These are phyloP conservation scores for Phytophthora aleatoria DNA, from an alignment of 352 stramenopile genomes.

Conservation along the genomic window DNA sequence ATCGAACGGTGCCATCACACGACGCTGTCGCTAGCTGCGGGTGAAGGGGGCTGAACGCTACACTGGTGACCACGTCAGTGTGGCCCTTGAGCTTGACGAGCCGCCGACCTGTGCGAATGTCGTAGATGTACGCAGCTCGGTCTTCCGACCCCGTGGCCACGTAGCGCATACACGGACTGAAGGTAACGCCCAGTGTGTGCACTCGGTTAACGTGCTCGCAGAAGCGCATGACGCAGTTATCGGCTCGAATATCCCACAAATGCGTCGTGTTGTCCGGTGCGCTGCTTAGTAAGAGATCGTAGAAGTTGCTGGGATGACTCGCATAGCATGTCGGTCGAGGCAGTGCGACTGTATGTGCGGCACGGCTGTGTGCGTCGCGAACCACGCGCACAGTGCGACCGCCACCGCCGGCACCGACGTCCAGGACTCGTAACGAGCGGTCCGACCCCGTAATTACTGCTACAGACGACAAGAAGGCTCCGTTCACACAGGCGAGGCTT, in stretches of 20 bases:
- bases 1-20: slow-evolving; percentile 75
- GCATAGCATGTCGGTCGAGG: slow-evolving; percentile 68
- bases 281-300: slow-evolving; percentile 84
- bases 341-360: slow-evolving; percentile 69
- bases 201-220: slow-evolving; percentile 85
- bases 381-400: slow-evolving; percentile 60
- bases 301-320: slow-evolving; percentile 78
- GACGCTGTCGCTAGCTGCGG: slow-evolving; percentile 84
- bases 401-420: slow-evolving; percentile 56
- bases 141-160: slow-evolving; percentile 89
- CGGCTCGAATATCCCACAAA: slow-evolving; percentile 87
- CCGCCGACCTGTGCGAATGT: slow-evolving; percentile 74
- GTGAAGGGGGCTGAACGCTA: slow-evolving; percentile 81
- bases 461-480: slow-evolving; percentile 79
- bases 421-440: slow-evolving; percentile 73
- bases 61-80: slow-evolving; percentile 75
- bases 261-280: slow-evolving; percentile 71
- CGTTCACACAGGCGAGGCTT: slow-evolving; percentile 75
- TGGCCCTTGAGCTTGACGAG: slow-evolving; percentile 69
- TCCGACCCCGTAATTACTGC: slow-evolving; percentile 80
- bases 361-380: slow-evolving; percentile 60
- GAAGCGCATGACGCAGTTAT: slow-evolving; percentile 88
- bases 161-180: slow-evolving; percentile 92
- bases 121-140: slow-evolving; percentile 81
- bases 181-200: slow-evolving; percentile 69